Conservation (phyloP, 2,329 filamentous ascomycete species). For the Calonectria fujianensis region DNA sequence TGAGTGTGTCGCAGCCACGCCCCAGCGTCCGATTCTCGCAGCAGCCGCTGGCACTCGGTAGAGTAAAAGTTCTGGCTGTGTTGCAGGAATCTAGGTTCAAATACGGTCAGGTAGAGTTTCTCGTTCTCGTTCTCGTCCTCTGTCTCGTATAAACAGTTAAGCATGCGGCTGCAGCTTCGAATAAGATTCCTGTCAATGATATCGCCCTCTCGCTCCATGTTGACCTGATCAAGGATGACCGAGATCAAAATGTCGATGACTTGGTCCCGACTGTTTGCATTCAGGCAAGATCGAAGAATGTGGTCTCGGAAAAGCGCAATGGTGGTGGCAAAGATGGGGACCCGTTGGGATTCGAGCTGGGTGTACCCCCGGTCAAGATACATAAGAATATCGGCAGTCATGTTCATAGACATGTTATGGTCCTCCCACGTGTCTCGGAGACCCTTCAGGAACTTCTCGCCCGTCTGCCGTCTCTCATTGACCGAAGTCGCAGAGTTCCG, state of each 20-base stretch:
- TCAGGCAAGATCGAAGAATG: slow-evolving; percentile 80
- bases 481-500: slow-evolving; percentile 76
- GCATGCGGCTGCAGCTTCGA: slow-evolving; percentile 90
- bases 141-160: slow-evolving; percentile 90
- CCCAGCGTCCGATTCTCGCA: slow-evolving; percentile 87
- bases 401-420: slow-evolving; percentile 94
- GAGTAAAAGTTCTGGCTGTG: slow-evolving; percentile 85
- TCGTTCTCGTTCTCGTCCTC: slow-evolving; percentile 85
- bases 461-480: slow-evolving; percentile 86
- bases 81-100: slow-evolving; percentile 85
- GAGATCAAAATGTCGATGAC: slow-evolving; percentile 86
- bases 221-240: slow-evolving; percentile 91
- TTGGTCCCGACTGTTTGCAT: slow-evolving; percentile 65
- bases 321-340: slow-evolving; percentile 87
- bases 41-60: slow-evolving; percentile 82
- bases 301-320: slow-evolving; percentile 93
- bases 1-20: slow-evolving; percentile 87
- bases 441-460: slow-evolving; percentile 87
- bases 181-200: slow-evolving; percentile 89
- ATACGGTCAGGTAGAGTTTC: slow-evolving; percentile 88
- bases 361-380: slow-evolving; percentile 94
- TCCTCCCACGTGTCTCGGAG: slow-evolving; percentile 89
- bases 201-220: slow-evolving; percentile 93
- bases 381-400: slow-evolving; percentile 97
- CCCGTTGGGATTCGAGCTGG: slow-evolving; percentile 77